Evolutionary conservation across 495 filamentous ascomycete species (phyloP), one percentile per base, ranked within the genome.

Genomic region (Hypoxylon rickii): DNA sequence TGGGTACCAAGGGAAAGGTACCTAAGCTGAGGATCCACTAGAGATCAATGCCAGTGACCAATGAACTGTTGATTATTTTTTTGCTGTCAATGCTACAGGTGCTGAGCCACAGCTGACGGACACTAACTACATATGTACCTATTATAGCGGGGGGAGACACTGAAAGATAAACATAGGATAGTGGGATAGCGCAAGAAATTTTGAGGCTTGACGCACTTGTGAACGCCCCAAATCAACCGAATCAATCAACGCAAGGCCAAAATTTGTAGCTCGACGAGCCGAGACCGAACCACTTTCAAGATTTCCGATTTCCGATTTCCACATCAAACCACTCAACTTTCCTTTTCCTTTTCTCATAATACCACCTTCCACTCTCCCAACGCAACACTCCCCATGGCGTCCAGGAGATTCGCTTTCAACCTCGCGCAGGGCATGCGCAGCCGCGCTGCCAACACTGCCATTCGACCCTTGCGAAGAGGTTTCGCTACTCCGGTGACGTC

Each of bases 341-440:
- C 55, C 61, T 15, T 20, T 39, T 38, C 2, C 16, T 38, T 38
- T 5, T n/a, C 32, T n/a, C 13, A 36, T n/a, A 36, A 29, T 34
- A 20, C 34, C 22, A 58, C n/a, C n/a, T 44, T 44, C 31, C 32
- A 55, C 65, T 58, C 51, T 51, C 57, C 66, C 63, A 68, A 70
- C 69, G 68, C 64, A 61, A 68, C 72, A 69, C 80, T 52, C 56
- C 47, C 52, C 80, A 97, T 97, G 92, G 92, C 92, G 79, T 96
- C 92, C 71, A 83, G 90, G 83, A 88, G 89, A 81, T 83, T 97
- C 74, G 91, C 92, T 71, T 80, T 91, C 64, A 92, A 88, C 79
- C 81, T 97, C 63, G 83, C 90, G 75, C 85, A 89, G 81, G 86
- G 87, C 77, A 80, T 95, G 75, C 89, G 89, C 77, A 88, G 75